Evolutionary conservation across 2,329 filamentous ascomycete genomes (phyloP).

Genomic region (Alternaria sp.): DNA sequence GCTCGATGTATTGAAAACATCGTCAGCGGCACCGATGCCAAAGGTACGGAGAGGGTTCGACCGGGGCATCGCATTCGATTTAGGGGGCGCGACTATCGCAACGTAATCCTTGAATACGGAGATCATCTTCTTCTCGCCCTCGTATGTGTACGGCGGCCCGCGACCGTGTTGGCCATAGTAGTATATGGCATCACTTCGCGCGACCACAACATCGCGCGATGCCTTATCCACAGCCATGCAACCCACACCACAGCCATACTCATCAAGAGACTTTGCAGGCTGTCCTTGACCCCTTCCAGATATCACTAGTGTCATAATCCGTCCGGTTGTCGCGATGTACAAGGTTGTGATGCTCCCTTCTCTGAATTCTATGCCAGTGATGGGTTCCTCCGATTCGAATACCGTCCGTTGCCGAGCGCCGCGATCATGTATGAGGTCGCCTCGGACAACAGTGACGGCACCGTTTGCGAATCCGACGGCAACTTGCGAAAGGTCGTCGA

Average conservation of each 20-base stretch:
- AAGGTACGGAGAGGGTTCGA: slow-evolving; percentile 76
- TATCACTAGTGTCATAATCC: slow-evolving; percentile 86
- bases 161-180: slow-evolving; percentile 87
- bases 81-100: slow-evolving; percentile 82
- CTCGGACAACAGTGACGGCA: slow-evolving; percentile 89
- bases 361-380: slow-evolving; percentile 87
- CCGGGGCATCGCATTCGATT: slow-evolving; percentile 61
- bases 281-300: slow-evolving; percentile 90
- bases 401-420: slow-evolving; percentile 94
- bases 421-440: slow-evolving; percentile 93
- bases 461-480: slow-evolving; percentile 97
- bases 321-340: slow-evolving; percentile 89
- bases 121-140: slow-evolving; percentile 86
- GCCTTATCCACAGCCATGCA: slow-evolving; percentile 90
- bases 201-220: slow-evolving; percentile 88
- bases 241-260: slow-evolving; percentile 88
- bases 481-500: slow-evolving; percentile 89
- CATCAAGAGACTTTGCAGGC: slow-evolving; percentile 86
- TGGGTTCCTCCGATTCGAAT: slow-evolving; percentile 94
- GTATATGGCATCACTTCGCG: slow-evolving; percentile 93
- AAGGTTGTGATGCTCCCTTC: slow-evolving; percentile 74
- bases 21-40: slow-evolving; percentile 75
- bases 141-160: slow-evolving; percentile 88
- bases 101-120: slow-evolving; percentile 85
- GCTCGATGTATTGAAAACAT: slow-evolving; percentile 84